Base-by-base conservation (phyloP, 1,284 basidiomycete genomes). In the Irpex lacteus region DNA sequence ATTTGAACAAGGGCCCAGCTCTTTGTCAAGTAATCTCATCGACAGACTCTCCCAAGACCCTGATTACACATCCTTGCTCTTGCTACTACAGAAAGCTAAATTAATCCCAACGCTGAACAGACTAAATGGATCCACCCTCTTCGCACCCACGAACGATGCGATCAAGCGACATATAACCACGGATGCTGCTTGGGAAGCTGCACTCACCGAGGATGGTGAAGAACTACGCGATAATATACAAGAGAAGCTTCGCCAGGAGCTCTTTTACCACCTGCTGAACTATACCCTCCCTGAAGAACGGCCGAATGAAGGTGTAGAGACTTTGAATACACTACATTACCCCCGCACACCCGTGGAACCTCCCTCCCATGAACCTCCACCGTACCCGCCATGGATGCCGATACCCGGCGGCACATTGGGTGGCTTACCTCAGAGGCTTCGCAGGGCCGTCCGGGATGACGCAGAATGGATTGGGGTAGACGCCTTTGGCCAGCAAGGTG, bases 221-320 rank as follows among this genome's bases (percentile, higher is more conserved):
- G 69, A 75, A 60, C 64, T 82, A 15, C 80, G 75, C 26, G 96
- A 98, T 76, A 99, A 99, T 75, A 81, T 98, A 53, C 86, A 95
- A 62, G 87, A 93, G 68, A 79, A 85, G 64, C 85, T 98, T 57
- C 85, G 97, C 55, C 95, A 98, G 73, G 91, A 95, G 70, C 83
- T 99, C 57, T 90, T 98, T 70, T 99, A 99, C 74, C 98, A 99
- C 76, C 77, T 98, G 53, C 81, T 99, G 67, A 98, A 99, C 77
- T 90, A 90, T 74, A 88, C 93, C 1, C 75, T 98, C 13, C 73
- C 81, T 15, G 71, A 71, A 32, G 71, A 85, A 44, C 85, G 87
- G 7, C 66, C 70, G 34, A 73, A 79, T 4, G 68, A 78, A 55
- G 76, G 69, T 60, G 63, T 80, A 4, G 74, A 77, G 38, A 78